Base-by-base conservation (phyloP, 257 asterid species). In the Knoxia roxburghii region DNA sequence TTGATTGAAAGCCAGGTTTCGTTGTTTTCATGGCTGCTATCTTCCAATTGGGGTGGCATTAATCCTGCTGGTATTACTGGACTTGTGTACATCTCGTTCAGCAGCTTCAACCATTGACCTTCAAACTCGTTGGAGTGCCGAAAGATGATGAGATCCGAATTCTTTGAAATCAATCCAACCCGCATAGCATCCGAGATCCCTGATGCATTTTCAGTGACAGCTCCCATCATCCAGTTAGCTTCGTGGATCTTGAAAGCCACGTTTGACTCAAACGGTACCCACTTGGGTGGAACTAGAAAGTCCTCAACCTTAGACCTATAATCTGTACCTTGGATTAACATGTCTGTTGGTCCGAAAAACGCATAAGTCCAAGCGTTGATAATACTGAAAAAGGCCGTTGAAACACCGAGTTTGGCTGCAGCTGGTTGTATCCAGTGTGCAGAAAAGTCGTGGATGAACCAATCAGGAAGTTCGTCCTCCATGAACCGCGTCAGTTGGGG, bases 241-340 rank as follows among this genome's bases (percentile, higher is more conserved):
- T 76, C 81, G 26, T 55, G 68, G 18, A 69, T 61, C 37, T 65
- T 72, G 15, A 20, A 79, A 0, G 70, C 70, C 0, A 49, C 78
- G 27, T 67, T 79, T 33, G 79, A 43, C 24, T 79, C 73, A 27
- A 79, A 79, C 0, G 76, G 78, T 0, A 76, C 1, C 84, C 81
- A 69, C 0, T 8, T 51, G 2, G 79, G 79, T 7, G 76, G 63
- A 0, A 78, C 72, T 13, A 45, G 21, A 67, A 66, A 74, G 0
- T 71, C 82, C 58, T 74, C 75, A 15, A 59, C 68, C 43, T 26
- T 78, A 2, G 69, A 65, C 37, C 73, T 61, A 21, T 60, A 17
- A 10, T 41, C 75, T 12, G 6, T 18, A 6, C 27, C 67, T 1
- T 46, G 20, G 65, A 60, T 35, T n/a, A 60, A 12, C 13, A 35